Evolutionary conservation across 768 basidiomycete species (phyloP), one percentile per base, ranked within the genome.

Genomic region (Pleurotus djamor): DNA sequence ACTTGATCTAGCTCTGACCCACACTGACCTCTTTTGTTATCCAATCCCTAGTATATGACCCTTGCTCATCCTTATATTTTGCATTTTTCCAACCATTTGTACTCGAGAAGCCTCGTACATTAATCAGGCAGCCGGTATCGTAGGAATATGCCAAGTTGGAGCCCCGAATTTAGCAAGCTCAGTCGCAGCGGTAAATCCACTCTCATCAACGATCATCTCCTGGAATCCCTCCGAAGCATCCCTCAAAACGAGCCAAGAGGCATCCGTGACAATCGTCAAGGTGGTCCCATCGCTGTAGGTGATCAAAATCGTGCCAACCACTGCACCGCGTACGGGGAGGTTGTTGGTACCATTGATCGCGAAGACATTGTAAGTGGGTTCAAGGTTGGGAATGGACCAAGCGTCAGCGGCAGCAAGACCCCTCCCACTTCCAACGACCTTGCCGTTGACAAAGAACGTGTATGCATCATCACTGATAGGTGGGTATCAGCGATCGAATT

Each of bases 171-270:
- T 33, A 10, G 35, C 57, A 3, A 58, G 52, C 5, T 64, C 61
- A 48, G 68, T 67, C 5, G 71, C 72, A 37, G 68, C 59, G 4
- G 59, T 56, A 73, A 73, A 74, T 5, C 52, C 57, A 50, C 60
- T 66, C 58, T 73, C 75, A 55, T 75, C 68, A 36, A 66, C 71
- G 2, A 61, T 67, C 4, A 67, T 61, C n/a, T 68, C 61, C 57
- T 74, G 61, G 61, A 72, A 76, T 2, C 71, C 72, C 3, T 62
- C 54, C 1, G 71, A 68, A 3, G 65, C 64, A 4, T 13, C 33
- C 12, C n/a, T 21, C 13, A 28, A 48, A n/a, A 65, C 64, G 38
- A 65, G 66, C 69, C 70, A 73, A 1, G 60, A 57, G 13, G 62
- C 55, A 33, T 73, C 70, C 0, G 67, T 66, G 3, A 64, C 51